Percentiles rank a stretch among this genome's conserved stretches.
Conservation (phyloP, 495 filamentous ascomycete genomes). For the Aspergillus cavernicola region DNA sequence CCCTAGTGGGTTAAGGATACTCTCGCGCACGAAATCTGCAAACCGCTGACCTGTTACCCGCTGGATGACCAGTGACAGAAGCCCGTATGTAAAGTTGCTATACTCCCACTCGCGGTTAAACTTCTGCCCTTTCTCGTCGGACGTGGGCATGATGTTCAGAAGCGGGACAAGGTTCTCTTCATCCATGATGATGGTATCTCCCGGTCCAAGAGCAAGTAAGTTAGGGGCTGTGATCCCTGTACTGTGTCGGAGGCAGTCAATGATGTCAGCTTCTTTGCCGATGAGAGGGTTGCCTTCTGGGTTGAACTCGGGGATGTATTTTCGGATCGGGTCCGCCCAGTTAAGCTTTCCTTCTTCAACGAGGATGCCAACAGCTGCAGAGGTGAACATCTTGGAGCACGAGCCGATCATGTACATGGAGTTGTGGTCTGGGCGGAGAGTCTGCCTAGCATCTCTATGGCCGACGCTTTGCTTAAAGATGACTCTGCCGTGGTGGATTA, state of each 20-base stretch:
- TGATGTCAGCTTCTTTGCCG: constrained; percentile 34
- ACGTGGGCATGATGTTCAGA: constrained; percentile 28
- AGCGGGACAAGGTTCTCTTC: constrained; percentile 24
- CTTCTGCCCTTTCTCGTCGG: constrained; percentile 12
- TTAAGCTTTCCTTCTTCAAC: constrained; percentile 24
- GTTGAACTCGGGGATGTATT: constrained; percentile 25
- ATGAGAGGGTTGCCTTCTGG: constrained; percentile 14
- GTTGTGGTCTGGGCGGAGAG: constrained; percentile 15
- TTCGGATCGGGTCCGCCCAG: constrained; percentile 20
- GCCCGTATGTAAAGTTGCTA: constrained; percentile 45
- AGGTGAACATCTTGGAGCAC: constrained; percentile 35
- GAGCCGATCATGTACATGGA: constrained; percentile 36
- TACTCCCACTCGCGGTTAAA: constrained; percentile 34
- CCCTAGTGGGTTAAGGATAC: constrained; percentile 42
- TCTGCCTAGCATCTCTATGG: constrained; percentile 12
- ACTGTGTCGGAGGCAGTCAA: constrained; percentile 33
- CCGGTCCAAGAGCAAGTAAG: constrained; percentile 23
- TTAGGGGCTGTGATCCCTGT: constrained; percentile 33
- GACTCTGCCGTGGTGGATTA: constrained; percentile 19
- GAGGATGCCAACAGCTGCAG: constrained; percentile 30
- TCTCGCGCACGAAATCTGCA: constrained; percentile 34
- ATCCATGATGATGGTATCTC: neutral
- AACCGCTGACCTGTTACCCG: constrained; percentile 36
- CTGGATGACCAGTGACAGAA: constrained; percentile 39
- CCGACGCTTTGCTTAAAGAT: constrained; percentile 24